Evolutionary conservation across 768 basidiomycete species (phyloP).

Genomic region (Botryobasidium botryosum): DNA sequence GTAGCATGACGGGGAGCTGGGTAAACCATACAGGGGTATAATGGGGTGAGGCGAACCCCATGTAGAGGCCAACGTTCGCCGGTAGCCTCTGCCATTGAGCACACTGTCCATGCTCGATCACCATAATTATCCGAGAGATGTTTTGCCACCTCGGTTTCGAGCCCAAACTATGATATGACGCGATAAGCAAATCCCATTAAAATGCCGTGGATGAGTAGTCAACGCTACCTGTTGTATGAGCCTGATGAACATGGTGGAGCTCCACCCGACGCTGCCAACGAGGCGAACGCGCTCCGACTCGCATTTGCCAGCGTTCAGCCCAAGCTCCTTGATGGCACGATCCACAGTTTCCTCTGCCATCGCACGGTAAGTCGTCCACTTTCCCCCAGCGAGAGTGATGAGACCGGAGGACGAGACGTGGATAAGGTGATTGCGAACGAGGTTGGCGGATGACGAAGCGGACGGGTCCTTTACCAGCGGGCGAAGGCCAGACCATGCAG

Average conservation of each 20-base stretch:
- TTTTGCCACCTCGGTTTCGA: slow-evolving; percentile 82
- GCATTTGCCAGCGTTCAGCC: slow-evolving; percentile 46
- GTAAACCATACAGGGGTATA: slow-evolving; percentile 51
- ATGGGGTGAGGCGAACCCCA: slow-evolving; percentile 48
- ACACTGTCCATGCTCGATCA: slow-evolving; percentile 91
- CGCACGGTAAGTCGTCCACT: slow-evolving; percentile 95
- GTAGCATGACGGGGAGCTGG: too few species aligned
- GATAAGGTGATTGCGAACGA: slow-evolving; percentile 90
- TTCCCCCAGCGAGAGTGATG: slow-evolving; percentile 89
- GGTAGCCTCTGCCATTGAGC: slow-evolving; percentile 59
- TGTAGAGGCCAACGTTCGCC: slow-evolving; percentile 75
- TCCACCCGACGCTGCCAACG: slow-evolving; percentile 89
- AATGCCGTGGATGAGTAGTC: neutral
- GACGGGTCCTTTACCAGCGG: slow-evolving; percentile 77
- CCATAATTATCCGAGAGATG: slow-evolving; percentile 91
- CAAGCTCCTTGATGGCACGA: slow-evolving; percentile 63
- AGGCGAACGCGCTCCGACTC: slow-evolving; percentile 68
- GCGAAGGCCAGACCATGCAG: slow-evolving; percentile 85
- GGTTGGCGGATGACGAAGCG: slow-evolving; percentile 59
- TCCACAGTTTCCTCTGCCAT: slow-evolving; percentile 96
- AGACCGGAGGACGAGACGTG: slow-evolving; percentile 65
- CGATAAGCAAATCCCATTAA: neutral
- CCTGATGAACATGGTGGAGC: slow-evolving; percentile 90
- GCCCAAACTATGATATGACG: slow-evolving; percentile 45
- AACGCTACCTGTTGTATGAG: slow-evolving; percentile 63